These are phyloP conservation scores for Fallopia convolvulus DNA, from an alignment of 148 eudicot genomes.

Conservation along the genomic window DNA sequence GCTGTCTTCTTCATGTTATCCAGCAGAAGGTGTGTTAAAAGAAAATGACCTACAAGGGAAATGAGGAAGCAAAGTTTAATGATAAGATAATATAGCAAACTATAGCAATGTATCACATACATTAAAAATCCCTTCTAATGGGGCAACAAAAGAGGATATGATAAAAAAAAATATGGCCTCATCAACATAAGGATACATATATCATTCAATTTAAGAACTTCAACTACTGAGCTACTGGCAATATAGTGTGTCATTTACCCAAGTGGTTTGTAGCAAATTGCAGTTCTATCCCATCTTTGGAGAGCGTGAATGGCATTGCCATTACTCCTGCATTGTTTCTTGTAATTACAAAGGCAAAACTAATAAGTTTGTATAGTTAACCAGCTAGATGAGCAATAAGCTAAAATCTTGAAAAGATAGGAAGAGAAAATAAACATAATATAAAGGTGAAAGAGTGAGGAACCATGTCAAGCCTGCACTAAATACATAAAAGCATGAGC, in stretches of 20 bases:
- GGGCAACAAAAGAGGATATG: not conserved
- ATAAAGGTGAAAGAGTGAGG: not conserved
- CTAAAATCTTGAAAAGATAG: not conserved
- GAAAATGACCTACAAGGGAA: constrained; percentile 70
- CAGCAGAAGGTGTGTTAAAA: constrained; percentile 57
- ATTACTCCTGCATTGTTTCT: constrained; percentile 92
- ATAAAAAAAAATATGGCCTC: not conserved
- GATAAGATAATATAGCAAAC: not conserved
- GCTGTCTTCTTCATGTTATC: constrained; percentile 71
- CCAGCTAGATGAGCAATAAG: not conserved
- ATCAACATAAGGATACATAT: not conserved
- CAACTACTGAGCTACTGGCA: not conserved
- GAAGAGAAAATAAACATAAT: not conserved
- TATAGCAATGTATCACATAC: not conserved
- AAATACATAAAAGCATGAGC: not conserved
- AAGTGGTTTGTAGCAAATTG: constrained; percentile 85
- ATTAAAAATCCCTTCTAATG: not conserved
- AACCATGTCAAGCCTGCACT: not conserved
- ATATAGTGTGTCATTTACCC: constrained; percentile 29
- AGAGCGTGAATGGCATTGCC: constrained; percentile 82
- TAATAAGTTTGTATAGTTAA: not conserved
- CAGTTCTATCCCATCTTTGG: constrained; percentile 76
- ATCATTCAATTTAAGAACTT: not conserved
- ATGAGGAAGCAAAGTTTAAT: not conserved
- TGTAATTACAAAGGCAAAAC: constrained; percentile 10